A percentile compares a stretch with the other conserved stretches of the same genome.
Evolutionary conservation across 768 basidiomycete species (phyloP).

Genomic region (Mycena crocata): DNA sequence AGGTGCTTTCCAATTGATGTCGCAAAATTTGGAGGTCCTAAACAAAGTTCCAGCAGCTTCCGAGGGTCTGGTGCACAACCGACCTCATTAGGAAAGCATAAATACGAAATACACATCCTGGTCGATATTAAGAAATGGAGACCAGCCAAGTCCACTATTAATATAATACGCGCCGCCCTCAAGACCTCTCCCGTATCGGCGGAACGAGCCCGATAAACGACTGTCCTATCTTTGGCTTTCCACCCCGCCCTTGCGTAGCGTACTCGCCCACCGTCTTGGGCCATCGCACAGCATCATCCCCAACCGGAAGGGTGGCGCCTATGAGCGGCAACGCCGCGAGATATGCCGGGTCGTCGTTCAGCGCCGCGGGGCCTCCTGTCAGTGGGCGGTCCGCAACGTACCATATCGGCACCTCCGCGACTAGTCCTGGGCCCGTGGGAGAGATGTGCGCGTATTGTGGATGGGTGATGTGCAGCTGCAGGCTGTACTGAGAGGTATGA

Average conservation of each 20-base stretch:
- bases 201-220: constrained; percentile 23
- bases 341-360: constrained; percentile 27
- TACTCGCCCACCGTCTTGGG: constrained; percentile 21
- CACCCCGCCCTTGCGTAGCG: constrained; percentile 20
- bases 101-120: no score
- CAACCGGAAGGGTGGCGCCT: constrained; percentile 24
- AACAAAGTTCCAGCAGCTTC: no score
- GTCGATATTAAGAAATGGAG: no score
- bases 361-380: constrained; percentile 3
- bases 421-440: constrained; percentile 29
- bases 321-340: constrained; percentile 26
- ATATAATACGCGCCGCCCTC: no score
- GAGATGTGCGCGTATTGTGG: constrained; percentile 33
- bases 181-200: no score
- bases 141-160: no score
- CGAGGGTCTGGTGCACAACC: no score
- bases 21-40: no score
- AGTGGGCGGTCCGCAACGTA: constrained; percentile 25
- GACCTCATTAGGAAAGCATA: no score
- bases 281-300: constrained; percentile 21
- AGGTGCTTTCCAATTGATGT: no score
- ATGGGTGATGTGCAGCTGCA: constrained; percentile 28
- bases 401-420: constrained; percentile 34
- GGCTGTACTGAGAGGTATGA: constrained; percentile 23
- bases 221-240: constrained; percentile 30